Evolutionary conservation across 140 eudicot genomes (phyloP), one percentile per base, ranked within the genome.

Genomic region (Cichorium intybus): DNA sequence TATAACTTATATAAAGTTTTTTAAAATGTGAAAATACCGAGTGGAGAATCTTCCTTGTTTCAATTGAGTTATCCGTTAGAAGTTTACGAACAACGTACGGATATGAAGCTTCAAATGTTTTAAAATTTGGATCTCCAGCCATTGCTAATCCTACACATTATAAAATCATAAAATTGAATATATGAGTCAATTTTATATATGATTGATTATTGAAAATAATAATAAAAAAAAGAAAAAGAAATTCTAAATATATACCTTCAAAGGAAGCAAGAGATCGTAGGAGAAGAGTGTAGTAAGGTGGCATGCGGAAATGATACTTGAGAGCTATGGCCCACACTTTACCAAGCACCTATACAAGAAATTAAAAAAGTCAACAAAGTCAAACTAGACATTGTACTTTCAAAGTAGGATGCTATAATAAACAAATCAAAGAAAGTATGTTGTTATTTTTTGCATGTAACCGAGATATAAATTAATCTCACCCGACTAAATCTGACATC

Each of bases 11-110:
- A n/a, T n/a, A n/a, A n/a, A n/a, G n/a, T n/a, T n/a, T n/a, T n/a
- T 57, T 27, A 33, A 64, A 62, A 53, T 52, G 16, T 57, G 56
- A 56, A 35, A 14, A 28, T 86, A 94, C 99, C 85, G 97, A 82
- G 70, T 89, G 94, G 24, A 89, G 85, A 79, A 94, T 94, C 75
- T 76, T 86, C 83, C 95, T 89, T 65, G 89, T 77, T 27, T 85
- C 84, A 67, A 77, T 80, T 60, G 99, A 86, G 77, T 94, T 86
- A 75, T 89, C 99, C 8, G 89, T 80, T 49, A 94, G 95, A 70
- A 94, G 95, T 68, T 94, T 94, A 54, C 87, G 97, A 72, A 94
- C 87, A 60, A 94, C 99, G 72, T 84, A 89, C 0, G 97, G 99
- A 59, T 86, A 88, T 71, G 97, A 94, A 80, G 85, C 89, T 80